Evolutionary conservation across 139 green algal genomes (phyloP).

Genomic region (Mesotaenium endlicherianum): DNA sequence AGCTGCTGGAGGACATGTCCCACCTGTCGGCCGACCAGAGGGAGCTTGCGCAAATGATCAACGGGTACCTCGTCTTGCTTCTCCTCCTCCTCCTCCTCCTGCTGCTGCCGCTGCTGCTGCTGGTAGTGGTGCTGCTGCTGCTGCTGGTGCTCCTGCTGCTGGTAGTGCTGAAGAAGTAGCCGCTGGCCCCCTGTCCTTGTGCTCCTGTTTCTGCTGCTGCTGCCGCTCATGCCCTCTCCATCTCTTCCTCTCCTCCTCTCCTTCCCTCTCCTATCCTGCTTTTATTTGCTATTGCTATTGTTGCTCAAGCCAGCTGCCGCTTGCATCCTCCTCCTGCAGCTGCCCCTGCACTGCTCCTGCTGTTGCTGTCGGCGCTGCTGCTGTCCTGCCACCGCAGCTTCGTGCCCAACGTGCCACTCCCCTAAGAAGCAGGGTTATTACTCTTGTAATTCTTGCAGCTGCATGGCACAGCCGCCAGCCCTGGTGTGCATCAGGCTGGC

Average conservation of each 20-base stretch:
- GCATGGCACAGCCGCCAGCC: no score
- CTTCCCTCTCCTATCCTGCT: background rate
- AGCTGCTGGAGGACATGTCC: slow-evolving; percentile 36
- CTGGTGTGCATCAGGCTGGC: no score
- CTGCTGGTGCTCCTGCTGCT: background rate
- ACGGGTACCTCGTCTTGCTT: slow-evolving; percentile 2
- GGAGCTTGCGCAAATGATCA: slow-evolving; percentile 32
- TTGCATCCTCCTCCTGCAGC: no score
- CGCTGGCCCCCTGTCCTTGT: background rate
- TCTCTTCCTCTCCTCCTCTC: background rate
- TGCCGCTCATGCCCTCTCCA: background rate
- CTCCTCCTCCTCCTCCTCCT: background rate
- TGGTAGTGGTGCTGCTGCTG: background rate
- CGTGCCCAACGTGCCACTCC: no score
- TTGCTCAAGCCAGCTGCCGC: no score
- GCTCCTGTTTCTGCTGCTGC: background rate
- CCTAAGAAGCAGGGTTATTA: no score
- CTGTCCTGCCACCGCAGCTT: no score
- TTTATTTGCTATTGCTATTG: slow-evolving; percentile 2
- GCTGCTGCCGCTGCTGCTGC: background rate
- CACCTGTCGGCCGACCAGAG: slow-evolving; percentile 12
- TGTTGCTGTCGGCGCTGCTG: no score
- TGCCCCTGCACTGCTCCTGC: no score
- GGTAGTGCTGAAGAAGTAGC: background rate
- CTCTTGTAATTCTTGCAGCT: no score